Evolutionary conservation across 2,329 filamentous ascomycete genomes (phyloP).

Genomic region (Aspergillus ustus): DNA sequence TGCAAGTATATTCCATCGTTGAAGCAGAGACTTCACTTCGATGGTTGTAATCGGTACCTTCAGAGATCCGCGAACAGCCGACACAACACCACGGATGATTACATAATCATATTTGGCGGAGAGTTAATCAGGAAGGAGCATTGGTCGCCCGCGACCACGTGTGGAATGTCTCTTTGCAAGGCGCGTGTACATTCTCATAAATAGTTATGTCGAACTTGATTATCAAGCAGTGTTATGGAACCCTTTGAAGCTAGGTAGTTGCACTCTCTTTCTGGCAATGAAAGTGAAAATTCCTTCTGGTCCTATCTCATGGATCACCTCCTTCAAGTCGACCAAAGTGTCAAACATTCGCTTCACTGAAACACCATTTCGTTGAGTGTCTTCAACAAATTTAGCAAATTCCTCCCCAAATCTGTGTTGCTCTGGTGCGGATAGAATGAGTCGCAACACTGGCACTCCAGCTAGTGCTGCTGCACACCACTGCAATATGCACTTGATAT

Average conservation of each 20-base stretch:
- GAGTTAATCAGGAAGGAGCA: not conserved
- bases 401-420: not conserved
- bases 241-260: not conserved
- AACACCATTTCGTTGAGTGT: not conserved
- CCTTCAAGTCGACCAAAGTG: not conserved
- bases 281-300: not conserved
- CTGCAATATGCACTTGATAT: slow-evolving; percentile 8
- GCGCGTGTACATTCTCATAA: not conserved
- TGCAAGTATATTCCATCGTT: not conserved
- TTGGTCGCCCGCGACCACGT: not conserved
- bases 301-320: not conserved
- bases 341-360: not conserved
- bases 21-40: not conserved
- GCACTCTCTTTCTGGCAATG: not conserved
- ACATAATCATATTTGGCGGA: not conserved
- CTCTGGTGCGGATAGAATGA: not conserved
- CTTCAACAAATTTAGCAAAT: not conserved
- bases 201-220: not conserved
- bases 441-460: not conserved
- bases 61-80: not conserved
- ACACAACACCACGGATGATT: not conserved
- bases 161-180: not conserved
- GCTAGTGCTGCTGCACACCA: slow-evolving; percentile 8
- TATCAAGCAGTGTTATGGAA: not conserved
- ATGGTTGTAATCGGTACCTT: not conserved